Base-by-base conservation (phyloP, 495 filamentous ascomycete genomes). In the Penicillium subrubescens region DNA sequence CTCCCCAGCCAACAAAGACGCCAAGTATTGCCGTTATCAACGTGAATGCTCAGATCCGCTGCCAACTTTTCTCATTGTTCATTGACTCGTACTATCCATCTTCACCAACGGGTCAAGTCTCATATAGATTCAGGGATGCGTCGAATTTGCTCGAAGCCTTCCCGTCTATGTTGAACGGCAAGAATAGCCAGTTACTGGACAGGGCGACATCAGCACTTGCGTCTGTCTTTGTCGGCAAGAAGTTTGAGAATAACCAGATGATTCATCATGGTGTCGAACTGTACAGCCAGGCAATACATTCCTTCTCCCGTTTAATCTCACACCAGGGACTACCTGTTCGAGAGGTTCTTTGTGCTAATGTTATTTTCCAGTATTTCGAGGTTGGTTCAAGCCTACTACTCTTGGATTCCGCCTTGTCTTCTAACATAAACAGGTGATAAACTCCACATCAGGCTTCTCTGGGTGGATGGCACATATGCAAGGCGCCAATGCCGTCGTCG, bases 381-480 rank as follows among this genome's bases (percentile, higher is more conserved):
- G 58, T 68, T 33, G 35, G 46, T 61, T 31, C 29, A 15, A 23
- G 14, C n/a, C 21, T 15, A 12, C 19, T 6, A 17, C 14, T 35
- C 29, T 3, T 17, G 12, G 21, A 0, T 43, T 27, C 37, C 19
- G n/a, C 5, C 15, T 39, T 33, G 5, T 39, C 27, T 37, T 34
- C 61, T 67, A 8, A 67, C 19, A n/a, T 21, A 2, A 7, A 2
- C 34, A 67, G 65, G 8, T 67, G 2, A 63, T 67, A 5, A 63
- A 67, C 33, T 67, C 51, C 21, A 61, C 65, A 1, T 60, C 61
- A 12, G 65, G 60, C n/a, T 67, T 67, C 27, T 52, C 57, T 0
- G 65, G 61, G 14, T 67, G 60, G 65, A 67, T 63, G 57, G 59
- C 66, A 59, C 62, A 65, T 39, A 52, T 68, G 66, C 43, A 68